Conservation (phyloP, 306 rosid genomes). For the Acmispon strigosus region DNA sequence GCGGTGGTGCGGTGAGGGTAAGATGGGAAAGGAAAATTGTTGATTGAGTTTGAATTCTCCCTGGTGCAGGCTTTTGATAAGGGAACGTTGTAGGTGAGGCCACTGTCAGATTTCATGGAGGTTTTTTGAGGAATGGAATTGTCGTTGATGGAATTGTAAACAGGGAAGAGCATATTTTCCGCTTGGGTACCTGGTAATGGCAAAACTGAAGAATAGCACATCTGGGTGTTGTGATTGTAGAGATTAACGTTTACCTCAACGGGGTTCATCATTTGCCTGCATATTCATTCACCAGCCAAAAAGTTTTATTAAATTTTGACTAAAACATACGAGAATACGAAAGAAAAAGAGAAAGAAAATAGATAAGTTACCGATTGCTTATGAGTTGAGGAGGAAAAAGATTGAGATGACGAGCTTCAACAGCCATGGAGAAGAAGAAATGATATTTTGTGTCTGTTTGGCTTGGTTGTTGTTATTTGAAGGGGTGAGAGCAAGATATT, state of each 20-base stretch:
- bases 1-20: constrained; percentile 1
- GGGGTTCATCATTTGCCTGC: constrained; percentile 59
- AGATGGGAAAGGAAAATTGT: constrained; percentile 20
- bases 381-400: constrained; percentile 58
- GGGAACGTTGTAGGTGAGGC: constrained; percentile 45
- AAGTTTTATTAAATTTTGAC: not conserved
- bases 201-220: constrained; percentile 31
- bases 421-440: constrained; percentile 55
- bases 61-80: constrained; percentile 48
- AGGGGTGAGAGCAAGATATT: not conserved
- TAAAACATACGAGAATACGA: not conserved
- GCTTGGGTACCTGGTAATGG: constrained; percentile 46
- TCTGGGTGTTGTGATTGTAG: constrained; percentile 31
- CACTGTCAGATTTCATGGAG: constrained; percentile 62
- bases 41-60: constrained; percentile 24
- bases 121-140: constrained; percentile 42
- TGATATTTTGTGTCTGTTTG: not conserved
- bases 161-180: constrained; percentile 32
- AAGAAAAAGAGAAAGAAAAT: not conserved
- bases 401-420: constrained; percentile 73
- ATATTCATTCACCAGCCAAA: not conserved
- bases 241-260: constrained; percentile 30
- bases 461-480: constrained; percentile 12
- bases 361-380: constrained; percentile 40
- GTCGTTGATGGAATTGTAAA: constrained; percentile 32